A percentile compares a stretch with the other conserved stretches of the same genome.
Evolutionary conservation across 73 alveolate species (phyloP).

Genomic region (Effrenium voratum): DNA sequence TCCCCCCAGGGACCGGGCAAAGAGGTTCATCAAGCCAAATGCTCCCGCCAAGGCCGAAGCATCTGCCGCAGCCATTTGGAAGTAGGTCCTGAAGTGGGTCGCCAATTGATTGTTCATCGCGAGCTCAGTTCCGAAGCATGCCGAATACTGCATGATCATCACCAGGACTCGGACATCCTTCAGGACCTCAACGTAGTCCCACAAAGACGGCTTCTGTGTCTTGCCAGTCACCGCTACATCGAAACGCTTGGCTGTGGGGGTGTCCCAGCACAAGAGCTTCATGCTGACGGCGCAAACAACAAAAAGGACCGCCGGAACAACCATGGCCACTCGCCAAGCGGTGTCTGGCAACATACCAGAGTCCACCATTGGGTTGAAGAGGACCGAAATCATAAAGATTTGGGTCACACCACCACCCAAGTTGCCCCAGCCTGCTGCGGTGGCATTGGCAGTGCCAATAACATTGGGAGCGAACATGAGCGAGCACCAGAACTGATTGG

Average conservation of each 20-base stretch:
- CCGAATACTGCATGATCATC: conserved; percentile 51
- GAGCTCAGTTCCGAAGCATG: conserved; percentile 67
- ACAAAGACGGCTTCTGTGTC: conserved; percentile 25
- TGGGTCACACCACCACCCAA: conserved; percentile 50
- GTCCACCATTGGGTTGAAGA: conserved; percentile 44
- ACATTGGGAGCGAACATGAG: conserved; percentile 30
- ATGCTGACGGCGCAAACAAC: neutral
- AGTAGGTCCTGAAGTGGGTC: conserved; percentile 18
- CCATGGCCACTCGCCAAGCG: conserved; percentile 68
- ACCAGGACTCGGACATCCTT: conserved; percentile 38
- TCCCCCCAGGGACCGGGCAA: conserved; percentile 42
- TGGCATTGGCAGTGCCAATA: conserved; percentile 40
- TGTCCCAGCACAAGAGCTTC: conserved; percentile 57
- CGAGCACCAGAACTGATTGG: conserved; percentile 26
- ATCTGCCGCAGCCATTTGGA: neutral
- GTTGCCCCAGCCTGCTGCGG: conserved; percentile 75
- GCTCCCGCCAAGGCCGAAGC: conserved; percentile 37
- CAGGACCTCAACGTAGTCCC: conserved; percentile 44
- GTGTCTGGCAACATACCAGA: conserved; percentile 26
- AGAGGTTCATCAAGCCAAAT: conserved; percentile 50
- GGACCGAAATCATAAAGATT: neutral
- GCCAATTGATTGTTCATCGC: conserved; percentile 65
- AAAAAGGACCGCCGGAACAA: conserved; percentile 27
- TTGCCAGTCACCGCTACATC: conserved; percentile 39
- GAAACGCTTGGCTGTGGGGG: conserved; percentile 43